These are phyloP conservation scores for Pseudotulostoma volvatum DNA, from an alignment of 495 filamentous ascomycete genomes.

Conservation along the genomic window DNA sequence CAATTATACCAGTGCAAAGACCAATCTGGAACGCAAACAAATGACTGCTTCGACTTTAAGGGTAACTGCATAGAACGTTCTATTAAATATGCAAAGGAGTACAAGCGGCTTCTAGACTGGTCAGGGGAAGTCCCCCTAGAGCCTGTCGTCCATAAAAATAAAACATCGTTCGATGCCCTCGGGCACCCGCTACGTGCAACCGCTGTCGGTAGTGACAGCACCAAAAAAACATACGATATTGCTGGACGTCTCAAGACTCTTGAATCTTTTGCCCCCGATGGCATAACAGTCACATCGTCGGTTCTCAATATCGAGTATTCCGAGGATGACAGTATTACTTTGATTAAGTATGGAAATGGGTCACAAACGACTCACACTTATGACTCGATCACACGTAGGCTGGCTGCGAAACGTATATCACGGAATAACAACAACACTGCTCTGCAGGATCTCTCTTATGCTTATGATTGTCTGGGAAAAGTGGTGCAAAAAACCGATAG, in stretches of 20 bases:
- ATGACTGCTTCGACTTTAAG: constrained; percentile 13
- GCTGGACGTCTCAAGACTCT: neutral
- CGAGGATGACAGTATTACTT: constrained; percentile 1
- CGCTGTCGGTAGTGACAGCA: neutral
- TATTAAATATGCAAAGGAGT: constrained; percentile 5
- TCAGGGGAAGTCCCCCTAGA: constrained; percentile 1
- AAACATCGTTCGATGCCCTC: constrained; percentile 8
- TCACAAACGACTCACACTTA: constrained; percentile 4
- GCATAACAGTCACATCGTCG: neutral
- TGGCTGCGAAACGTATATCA: too few species aligned
- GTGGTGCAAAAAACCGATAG: constrained; percentile 9
- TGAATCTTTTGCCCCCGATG: too few species aligned
- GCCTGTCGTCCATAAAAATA: neutral
- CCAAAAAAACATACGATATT: neutral
- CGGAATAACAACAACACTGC: too few species aligned
- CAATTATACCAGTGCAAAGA: constrained; percentile 6
- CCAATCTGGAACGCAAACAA: constrained; percentile 8
- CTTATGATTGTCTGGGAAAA: constrained; percentile 12
- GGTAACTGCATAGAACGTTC: constrained; percentile 5
- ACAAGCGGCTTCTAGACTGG: constrained; percentile 14
- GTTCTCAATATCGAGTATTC: constrained; percentile 7
- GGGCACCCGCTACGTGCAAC: neutral
- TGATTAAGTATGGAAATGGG: constrained; percentile 6
- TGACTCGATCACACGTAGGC: constrained; percentile 2
- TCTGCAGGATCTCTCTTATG: constrained; percentile 16